phyloP scores from a whole-genome alignment of 83 land plant species.

The Thuja plicata region DNA sequence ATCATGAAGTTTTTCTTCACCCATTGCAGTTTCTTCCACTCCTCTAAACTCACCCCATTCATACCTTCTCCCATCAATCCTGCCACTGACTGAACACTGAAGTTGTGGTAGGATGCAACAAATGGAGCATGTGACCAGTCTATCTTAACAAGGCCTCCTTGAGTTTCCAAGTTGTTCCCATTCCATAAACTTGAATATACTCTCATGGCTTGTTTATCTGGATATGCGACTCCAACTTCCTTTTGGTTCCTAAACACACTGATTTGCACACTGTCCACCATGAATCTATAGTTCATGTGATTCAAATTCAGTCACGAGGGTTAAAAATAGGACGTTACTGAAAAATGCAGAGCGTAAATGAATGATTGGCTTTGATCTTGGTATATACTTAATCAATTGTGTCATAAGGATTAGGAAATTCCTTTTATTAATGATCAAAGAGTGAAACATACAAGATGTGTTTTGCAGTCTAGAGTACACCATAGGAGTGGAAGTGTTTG shows the following conservation, averaged over 20 bases:
- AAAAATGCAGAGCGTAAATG: too few species aligned
- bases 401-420: too few species aligned
- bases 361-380: too few species aligned
- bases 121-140: slow-evolving; percentile 39
- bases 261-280: background rate
- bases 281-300: background rate
- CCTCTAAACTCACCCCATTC: slow-evolving; percentile 14
- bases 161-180: slow-evolving; percentile 34
- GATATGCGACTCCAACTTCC: slow-evolving; percentile 22
- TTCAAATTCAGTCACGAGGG: background rate
- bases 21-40: slow-evolving; percentile 20
- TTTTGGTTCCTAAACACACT: slow-evolving; percentile 13
- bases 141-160: slow-evolving; percentile 32
- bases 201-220: slow-evolving; percentile 33
- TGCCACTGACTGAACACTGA: slow-evolving; percentile 1
- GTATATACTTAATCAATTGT: too few species aligned
- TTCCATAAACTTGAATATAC: slow-evolving; percentile 37
- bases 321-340: too few species aligned
- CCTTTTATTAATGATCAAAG: too few species aligned
- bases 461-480: slow-evolving; percentile 51
- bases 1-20: slow-evolving; percentile 31
- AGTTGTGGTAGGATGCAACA: slow-evolving; percentile 23
- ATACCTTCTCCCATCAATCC: background rate
- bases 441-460: slow-evolving; percentile 50
- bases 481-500: slow-evolving; percentile 58